A percentile compares a stretch with the other conserved stretches of the same genome.
Evolutionary conservation across 139 green algal species (phyloP).

Genomic region (Chlorella sp.): DNA sequence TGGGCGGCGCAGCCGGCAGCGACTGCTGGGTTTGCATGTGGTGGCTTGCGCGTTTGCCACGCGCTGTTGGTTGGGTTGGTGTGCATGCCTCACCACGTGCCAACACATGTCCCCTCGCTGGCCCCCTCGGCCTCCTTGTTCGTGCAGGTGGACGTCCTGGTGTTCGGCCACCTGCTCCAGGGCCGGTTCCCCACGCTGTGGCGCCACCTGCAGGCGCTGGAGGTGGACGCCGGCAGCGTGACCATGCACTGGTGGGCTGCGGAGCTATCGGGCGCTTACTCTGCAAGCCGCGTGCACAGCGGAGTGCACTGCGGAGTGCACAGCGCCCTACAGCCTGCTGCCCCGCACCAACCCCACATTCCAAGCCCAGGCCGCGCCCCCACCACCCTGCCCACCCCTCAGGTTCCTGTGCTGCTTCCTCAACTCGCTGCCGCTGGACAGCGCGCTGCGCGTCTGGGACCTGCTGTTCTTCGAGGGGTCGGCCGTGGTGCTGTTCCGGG

Average conservation of each 20-base stretch:
- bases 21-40: no score
- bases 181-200: slow-evolving; percentile 64
- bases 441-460: slow-evolving; percentile 73
- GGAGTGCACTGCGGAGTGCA: no score
- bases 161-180: slow-evolving; percentile 68
- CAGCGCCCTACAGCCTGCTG: no score
- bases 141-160: slow-evolving; percentile 74
- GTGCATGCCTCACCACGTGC: no score
- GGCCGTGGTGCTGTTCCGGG: slow-evolving; percentile 76
- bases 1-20: no score
- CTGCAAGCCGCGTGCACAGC: no score
- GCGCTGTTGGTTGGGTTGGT: no score
- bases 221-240: slow-evolving; percentile 68
- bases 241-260: slow-evolving; percentile 8
- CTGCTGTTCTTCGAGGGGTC: slow-evolving; percentile 77
- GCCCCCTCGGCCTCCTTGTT: no score
- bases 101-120: no score
- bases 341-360: no score
- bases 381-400: not conserved
- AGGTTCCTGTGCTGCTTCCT: slow-evolving; percentile 91
- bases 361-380: not conserved
- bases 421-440: slow-evolving; percentile 88
- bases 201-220: slow-evolving; percentile 61
- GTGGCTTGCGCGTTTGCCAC: no score
- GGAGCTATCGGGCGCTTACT: no score